Base-by-base conservation (phyloP, 2,329 filamentous ascomycete species). In the Claviceps maximensis region DNA sequence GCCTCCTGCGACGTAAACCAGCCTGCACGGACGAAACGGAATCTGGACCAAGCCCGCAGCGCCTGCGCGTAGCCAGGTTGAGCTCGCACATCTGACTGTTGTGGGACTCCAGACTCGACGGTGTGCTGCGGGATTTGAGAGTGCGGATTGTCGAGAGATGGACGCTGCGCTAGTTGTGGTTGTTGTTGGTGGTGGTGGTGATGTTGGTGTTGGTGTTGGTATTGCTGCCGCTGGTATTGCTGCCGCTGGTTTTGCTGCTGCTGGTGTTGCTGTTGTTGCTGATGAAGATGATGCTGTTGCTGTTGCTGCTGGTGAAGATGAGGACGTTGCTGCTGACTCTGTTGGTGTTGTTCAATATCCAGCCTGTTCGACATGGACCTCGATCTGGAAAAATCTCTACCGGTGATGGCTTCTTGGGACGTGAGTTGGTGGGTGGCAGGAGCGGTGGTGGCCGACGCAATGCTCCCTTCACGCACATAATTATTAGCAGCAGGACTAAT, bases 1-100 rank as follows among this genome's bases (percentile, higher is more conserved):
- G 89, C 91, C 69, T 98, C 93, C 58, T 87, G 83, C 0, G 91
- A 87, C 0, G 89, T 95, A 66, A 98, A 93, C 91, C 91, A 97
- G 10, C 93, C 93, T 9, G 89, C 89, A 52, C 89, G 83, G n/a
- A 97, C 91, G 65, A 97, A 97, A 45, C 90, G 84, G 66, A 96
- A 90, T 57, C 89, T 78, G 2, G 84, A 82, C 93, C 93, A 98
- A n/a, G 89, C 86, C 61, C 82, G 83, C 55, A 95, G 71, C 0
- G 90, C 90, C 54, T 86, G 80, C 44, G 78, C 71, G 59, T 83
- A 83, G 50, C 82, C 75, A 31, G 75, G 71, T 56, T 80, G 74
- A 49, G 70, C 59, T 56, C 73, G 67, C 56, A 73, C 60, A 54
- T 72, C 69, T 42, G 74, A 61, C 58, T 72, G 61, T 57, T 72